Base-by-base conservation (phyloP, 805 yeast genomes). In the Myxozyma neotropica region DNA sequence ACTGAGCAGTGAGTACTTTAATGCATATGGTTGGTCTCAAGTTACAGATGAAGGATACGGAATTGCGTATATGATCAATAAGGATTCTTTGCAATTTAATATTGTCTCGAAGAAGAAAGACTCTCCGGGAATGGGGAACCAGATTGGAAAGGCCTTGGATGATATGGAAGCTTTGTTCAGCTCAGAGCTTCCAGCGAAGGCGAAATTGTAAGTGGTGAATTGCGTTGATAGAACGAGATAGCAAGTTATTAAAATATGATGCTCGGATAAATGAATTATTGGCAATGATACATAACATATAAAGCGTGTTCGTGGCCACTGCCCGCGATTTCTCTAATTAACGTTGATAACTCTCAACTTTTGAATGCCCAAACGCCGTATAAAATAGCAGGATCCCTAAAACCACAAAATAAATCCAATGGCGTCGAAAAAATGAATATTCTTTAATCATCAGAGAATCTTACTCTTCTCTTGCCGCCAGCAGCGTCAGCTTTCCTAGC, bases 21-120 rank as follows among this genome's bases (percentile, higher is more conserved):
- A 90, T 72, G 92, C 95, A 46, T 93, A 92, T 80, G 99, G 99
- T 35, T 93, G 91, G 89, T 83, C 96, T 19, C 96, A 95, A 73
- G 98, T 94, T 51, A 85, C 88, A 68, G 96, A 92, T 71, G 89
- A 87, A 62, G 99, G 99, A 7, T 85, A 88, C 69, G 99, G 98
- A 6, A 80, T 89, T 64, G 97, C 96, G 7, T 93, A 93, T 78
- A 89, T 91, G 89, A 80, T 93, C 70, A 91, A 89, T 79, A 83
- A 83, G 60, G 87, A 92, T 68, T 86, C 88, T 84, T 70, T 91
- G 66, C 93, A 91, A 72, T 84, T 94, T 70, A 93, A 92, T 75
- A 85, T 93, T 63, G 86, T 91, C 49, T 82, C 85, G 63, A 86
- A 84, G 78, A 84, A 81, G 74, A 82, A 83, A 45, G 78, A 80